These are phyloP conservation scores for Neurospora sp. DNA, from an alignment of 495 filamentous ascomycete genomes.

Conservation along the genomic window DNA sequence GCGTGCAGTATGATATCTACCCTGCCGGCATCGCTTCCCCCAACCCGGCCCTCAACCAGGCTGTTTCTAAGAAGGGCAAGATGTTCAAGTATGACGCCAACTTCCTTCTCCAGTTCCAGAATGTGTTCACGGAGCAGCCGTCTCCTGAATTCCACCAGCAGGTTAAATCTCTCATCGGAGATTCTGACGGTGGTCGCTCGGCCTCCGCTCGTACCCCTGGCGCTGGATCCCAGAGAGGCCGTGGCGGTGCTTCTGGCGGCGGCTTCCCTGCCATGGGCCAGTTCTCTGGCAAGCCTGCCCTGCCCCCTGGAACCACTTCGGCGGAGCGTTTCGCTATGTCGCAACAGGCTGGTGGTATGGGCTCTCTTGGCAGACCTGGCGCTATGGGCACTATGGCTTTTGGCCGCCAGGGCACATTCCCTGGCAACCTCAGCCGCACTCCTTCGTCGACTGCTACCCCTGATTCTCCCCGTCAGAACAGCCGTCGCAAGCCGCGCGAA, in stretches of 20 bases:
- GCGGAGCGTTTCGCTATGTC: slow-evolving; percentile 49
- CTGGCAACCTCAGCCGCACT: slow-evolving; percentile 40
- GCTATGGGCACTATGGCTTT: slow-evolving; percentile 44
- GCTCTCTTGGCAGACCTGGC: slow-evolving; percentile 18
- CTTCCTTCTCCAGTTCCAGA: slow-evolving; percentile 96
- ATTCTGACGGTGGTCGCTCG: slow-evolving; percentile 54
- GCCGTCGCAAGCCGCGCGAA: slow-evolving; percentile 51
- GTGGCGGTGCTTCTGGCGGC: slow-evolving; percentile 28
- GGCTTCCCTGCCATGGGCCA: slow-evolving; percentile 55
- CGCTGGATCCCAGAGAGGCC: slow-evolving; percentile 31
- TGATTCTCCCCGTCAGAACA: slow-evolving; percentile 40
- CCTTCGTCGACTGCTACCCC: slow-evolving; percentile 39
- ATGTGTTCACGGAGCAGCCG: slow-evolving; percentile 89
- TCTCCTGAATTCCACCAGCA: slow-evolving; percentile 80
- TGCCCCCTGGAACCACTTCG: slow-evolving; percentile 62
- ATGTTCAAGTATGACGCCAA: slow-evolving; percentile 87
- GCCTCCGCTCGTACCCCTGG: slow-evolving; percentile 61
- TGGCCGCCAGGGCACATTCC: slow-evolving; percentile 48
- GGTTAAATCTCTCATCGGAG: slow-evolving; percentile 77
- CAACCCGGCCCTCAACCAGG: slow-evolving; percentile 77
- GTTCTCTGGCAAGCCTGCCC: slow-evolving; percentile 46
- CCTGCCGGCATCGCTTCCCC: slow-evolving; percentile 73
- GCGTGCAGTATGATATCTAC: slow-evolving; percentile 57
- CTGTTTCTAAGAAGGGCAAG: slow-evolving; percentile 60
- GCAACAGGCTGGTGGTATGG: slow-evolving; percentile 20